These are phyloP conservation scores for Metschnikowia proteae DNA, from an alignment of 805 yeast species.

Conservation along the genomic window DNA sequence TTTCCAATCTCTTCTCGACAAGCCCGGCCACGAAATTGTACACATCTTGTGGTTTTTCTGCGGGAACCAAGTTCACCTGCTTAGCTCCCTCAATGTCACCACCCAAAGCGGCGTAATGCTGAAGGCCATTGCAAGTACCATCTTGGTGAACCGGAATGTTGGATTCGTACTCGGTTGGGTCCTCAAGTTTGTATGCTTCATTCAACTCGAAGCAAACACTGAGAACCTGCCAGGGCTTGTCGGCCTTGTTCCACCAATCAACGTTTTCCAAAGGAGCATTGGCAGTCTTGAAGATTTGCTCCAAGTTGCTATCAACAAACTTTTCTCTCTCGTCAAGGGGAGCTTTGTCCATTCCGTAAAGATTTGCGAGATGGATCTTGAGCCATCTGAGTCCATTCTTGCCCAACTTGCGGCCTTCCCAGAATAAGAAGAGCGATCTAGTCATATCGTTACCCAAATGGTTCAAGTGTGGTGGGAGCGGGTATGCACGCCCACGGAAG, in stretches of 20 bases:
- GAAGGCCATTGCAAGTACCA: conserved; percentile 84
- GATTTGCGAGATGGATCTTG: conserved; percentile 69
- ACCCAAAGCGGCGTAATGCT: conserved; percentile 84
- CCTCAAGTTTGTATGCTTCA: conserved; percentile 56
- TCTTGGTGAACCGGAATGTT: conserved; percentile 82
- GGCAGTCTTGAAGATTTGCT: conserved; percentile 54
- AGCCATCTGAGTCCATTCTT: conserved; percentile 65
- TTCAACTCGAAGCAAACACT: conserved; percentile 65
- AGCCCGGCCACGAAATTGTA: conserved; percentile 65
- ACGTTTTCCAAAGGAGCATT: conserved; percentile 54
- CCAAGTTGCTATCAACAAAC: conserved; percentile 56
- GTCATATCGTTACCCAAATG: conserved; percentile 79
- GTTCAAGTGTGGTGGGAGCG: conserved; percentile 74
- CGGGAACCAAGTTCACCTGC: conserved; percentile 72
- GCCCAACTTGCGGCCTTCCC: conserved; percentile 74
- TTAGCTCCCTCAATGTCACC: conserved; percentile 81
- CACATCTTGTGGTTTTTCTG: conserved; percentile 73
- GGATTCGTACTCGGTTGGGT: conserved; percentile 63
- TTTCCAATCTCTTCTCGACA: conserved; percentile 52
- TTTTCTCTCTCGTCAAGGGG: conserved; percentile 60
- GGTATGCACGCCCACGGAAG: conserved; percentile 83
- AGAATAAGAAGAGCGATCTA: conserved; percentile 64
- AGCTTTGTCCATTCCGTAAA: conserved; percentile 72
- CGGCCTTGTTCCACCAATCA: conserved; percentile 70
- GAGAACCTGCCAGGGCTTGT: conserved; percentile 80